phyloP scores from a whole-genome alignment of 257 asterid species.

The Ajuga chamaepitys region DNA sequence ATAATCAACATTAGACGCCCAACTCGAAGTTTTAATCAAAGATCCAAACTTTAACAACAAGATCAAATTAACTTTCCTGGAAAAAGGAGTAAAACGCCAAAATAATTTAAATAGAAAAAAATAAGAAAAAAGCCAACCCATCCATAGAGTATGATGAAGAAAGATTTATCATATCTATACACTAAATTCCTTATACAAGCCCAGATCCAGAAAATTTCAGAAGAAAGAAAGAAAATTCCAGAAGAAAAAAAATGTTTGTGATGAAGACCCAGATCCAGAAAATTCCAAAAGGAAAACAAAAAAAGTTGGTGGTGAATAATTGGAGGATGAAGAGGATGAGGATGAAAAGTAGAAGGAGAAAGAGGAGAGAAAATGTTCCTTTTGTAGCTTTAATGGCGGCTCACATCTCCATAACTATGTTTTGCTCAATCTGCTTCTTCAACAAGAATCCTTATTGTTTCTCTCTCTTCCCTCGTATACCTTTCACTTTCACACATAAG shows the following conservation, averaged over 20 bases:
- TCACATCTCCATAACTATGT: conserved; percentile 61
- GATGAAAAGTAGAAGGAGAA: conserved; percentile 75
- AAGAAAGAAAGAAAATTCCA: too few relatives aligned
- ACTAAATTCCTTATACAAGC: conserved; percentile 14
- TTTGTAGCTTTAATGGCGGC: conserved; percentile 44
- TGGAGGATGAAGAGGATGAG: conserved; percentile 68
- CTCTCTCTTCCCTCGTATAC: conserved; percentile 29
- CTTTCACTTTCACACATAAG: conserved; percentile 25
- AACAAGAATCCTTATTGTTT: conserved; percentile 25
- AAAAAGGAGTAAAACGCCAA: conserved; percentile 30
- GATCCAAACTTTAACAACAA: conserved; percentile 42
- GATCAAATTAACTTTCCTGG: conserved; percentile 19
- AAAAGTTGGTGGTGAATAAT: too few relatives aligned
- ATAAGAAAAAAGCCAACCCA: conserved; percentile 18
- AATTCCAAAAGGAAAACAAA: too few relatives aligned
- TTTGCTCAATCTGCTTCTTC: conserved; percentile 31
- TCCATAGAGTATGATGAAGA: conserved; percentile 17
- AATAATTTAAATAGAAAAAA: neutral
- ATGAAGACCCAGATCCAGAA: too few relatives aligned
- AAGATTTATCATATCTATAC: conserved; percentile 15
- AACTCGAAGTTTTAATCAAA: conserved; percentile 41
- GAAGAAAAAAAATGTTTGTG: conserved; percentile 1
- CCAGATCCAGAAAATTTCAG: conserved; percentile 37
- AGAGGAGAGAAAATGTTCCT: conserved; percentile 56
- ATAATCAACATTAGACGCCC: conserved; percentile 34